Base-by-base conservation (phyloP, 768 basidiomycete species). In the Leucocoprinus birnbaumii region DNA sequence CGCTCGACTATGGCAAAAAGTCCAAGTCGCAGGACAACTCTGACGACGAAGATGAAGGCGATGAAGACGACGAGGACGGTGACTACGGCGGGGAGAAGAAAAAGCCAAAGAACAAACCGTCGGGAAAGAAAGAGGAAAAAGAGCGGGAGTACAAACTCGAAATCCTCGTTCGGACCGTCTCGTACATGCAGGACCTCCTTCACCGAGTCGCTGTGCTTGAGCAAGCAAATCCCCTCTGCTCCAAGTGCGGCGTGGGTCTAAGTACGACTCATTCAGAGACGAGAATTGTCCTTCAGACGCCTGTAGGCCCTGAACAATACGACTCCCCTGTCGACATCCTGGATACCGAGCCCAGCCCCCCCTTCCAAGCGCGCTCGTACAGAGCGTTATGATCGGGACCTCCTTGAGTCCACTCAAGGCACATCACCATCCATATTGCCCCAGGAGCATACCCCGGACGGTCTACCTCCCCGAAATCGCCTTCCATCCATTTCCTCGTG, bases 101-200 rank as follows among this genome's bases (percentile, higher is more conserved):
- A 16, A 65, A 62, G 41, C 63, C 72, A 38, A 65, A 71, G 41
- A 60, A 63, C 26, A 73, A 72, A 59, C 64, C 62, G 0, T 62
- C 68, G 14, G 70, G 77, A 3, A 85, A 82, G 62, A 75, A 76
- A 51, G 74, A 77, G 56, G 76, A 79, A 58, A 81, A 82, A 67
- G 89, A 87, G 62, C 90, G 90, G 65, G 92, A 95, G 70, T 95
- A 94, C 77, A 96, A 95, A 71, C 78, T 96, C 22, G 94, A 95
- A 71, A 89, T 94, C 45, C 80, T 95, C 48, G 84, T 91, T 58
- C 75, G 89, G 62, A 91, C 92, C 0, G 92, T 95, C 11, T 68
- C 82, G 1, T 91, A 85, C 69, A 79, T 94, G 70, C 78, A 87
- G 68, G 83, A 87, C 56, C 76, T 94, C 41, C 71, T 89, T 3